phyloP scores from a whole-genome alignment of 768 basidiomycete species.

The Lentinula detonsa region DNA sequence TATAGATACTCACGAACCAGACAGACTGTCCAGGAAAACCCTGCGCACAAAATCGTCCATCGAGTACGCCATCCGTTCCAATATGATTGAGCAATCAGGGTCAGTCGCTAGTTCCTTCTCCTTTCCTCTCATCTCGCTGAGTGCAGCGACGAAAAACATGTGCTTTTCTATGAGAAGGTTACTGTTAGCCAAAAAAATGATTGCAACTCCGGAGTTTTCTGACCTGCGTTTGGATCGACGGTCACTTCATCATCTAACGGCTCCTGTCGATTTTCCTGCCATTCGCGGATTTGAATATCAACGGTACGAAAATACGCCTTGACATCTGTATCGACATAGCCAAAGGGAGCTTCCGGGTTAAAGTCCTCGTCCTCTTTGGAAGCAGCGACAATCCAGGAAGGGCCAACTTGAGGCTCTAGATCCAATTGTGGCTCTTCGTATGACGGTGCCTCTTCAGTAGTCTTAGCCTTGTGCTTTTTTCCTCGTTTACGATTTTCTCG shows the following conservation, averaged over 20 bases:
- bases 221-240: constrained; percentile 68
- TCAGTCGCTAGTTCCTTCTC: constrained; percentile 91
- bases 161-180: constrained; percentile 48
- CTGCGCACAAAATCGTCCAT: constrained; percentile 97
- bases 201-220: constrained; percentile 12
- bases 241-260: constrained; percentile 38
- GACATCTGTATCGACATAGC: constrained; percentile 81
- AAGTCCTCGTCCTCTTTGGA: constrained; percentile 26
- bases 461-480: constrained; percentile 60
- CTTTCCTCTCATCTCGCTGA: constrained; percentile 80
- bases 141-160: constrained; percentile 74
- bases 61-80: constrained; percentile 87
- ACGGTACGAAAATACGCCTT: constrained; percentile 92
- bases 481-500: constrained; percentile 72
- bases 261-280: constrained; percentile 58
- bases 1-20: constrained; percentile 69
- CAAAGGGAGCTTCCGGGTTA: constrained; percentile 77
- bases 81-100: constrained; percentile 83
- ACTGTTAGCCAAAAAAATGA: not conserved
- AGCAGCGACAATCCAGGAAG: constrained; percentile 65
- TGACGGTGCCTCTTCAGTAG: constrained; percentile 19
- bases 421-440: constrained; percentile 14
- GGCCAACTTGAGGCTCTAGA: constrained; percentile 30
- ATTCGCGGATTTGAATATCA: constrained; percentile 80
- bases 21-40: constrained; percentile 82